phyloP scores from a whole-genome alignment of 1,139 yeast species.

The Nakaseomyces glabratus region DNA sequence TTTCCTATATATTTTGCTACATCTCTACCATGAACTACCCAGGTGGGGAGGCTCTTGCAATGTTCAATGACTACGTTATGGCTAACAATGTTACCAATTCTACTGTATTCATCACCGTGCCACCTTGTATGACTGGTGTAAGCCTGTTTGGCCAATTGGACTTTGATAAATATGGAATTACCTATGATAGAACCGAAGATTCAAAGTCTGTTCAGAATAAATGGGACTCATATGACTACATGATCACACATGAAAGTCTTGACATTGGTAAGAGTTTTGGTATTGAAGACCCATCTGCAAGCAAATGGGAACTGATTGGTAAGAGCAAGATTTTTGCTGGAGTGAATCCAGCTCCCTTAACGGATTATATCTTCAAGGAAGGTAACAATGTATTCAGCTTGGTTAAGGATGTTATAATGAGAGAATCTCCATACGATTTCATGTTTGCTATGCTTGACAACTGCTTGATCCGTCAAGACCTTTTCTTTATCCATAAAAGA shows the following conservation, averaged over 20 bases:
- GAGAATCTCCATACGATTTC: constrained; percentile 6
- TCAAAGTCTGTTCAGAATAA: constrained; percentile 30
- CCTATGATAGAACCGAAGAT: constrained; percentile 70
- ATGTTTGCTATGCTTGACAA: constrained; percentile 13
- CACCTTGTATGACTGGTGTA: constrained; percentile 84
- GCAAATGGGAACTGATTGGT: constrained; percentile 36
- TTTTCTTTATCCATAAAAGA: constrained; percentile 31
- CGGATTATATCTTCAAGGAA: constrained; percentile 13
- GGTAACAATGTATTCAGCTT: constrained; percentile 14
- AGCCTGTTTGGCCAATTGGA: constrained; percentile 58
- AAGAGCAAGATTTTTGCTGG: constrained; percentile 34
- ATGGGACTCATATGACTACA: constrained; percentile 52
- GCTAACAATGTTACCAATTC: constrained; percentile 21
- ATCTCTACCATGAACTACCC: constrained; percentile 77
- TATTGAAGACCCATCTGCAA: constrained; percentile 17
- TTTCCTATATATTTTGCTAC: constrained; percentile 47
- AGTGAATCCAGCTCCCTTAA: constrained; percentile 26
- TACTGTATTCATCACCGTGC: constrained; percentile 64
- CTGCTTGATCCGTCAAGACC: constrained; percentile 22
- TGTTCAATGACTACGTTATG: constrained; percentile 42
- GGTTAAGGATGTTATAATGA: constrained; percentile 11
- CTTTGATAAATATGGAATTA: constrained; percentile 31
- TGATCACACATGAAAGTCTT: constrained; percentile 43
- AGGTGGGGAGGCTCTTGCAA: constrained; percentile 67
- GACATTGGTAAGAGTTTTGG: constrained; percentile 14